Evolutionary conservation across 768 basidiomycete genomes (phyloP).

Genomic region (Collybiopsis luxurians): DNA sequence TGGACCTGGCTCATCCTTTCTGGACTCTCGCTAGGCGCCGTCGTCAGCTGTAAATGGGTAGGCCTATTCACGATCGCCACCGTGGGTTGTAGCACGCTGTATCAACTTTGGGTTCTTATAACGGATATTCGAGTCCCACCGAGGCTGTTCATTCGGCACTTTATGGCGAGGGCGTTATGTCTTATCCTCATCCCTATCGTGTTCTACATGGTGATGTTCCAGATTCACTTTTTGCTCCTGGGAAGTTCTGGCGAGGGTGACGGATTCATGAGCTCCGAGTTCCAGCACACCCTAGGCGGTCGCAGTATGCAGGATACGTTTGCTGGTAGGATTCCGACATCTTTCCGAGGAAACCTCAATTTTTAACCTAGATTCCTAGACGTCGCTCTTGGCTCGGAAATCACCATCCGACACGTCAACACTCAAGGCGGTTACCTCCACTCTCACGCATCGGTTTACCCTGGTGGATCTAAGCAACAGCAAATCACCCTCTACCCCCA

Average conservation of each 20-base stretch:
- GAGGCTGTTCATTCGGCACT: slow-evolving; percentile 76
- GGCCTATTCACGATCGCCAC: slow-evolving; percentile 98
- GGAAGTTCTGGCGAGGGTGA: slow-evolving; percentile 94
- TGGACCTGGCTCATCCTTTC: slow-evolving; percentile 91
- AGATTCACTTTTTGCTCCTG: slow-evolving; percentile 89
- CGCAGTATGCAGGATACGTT: slow-evolving; percentile 91
- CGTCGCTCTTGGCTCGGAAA: slow-evolving; percentile 77
- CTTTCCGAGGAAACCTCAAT: neutral
- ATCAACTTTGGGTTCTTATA: slow-evolving; percentile 86
- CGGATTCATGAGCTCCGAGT: slow-evolving; percentile 99
- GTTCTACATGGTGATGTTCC: slow-evolving; percentile 98
- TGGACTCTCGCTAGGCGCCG: slow-evolving; percentile 88
- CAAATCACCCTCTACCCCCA: slow-evolving; percentile 99
- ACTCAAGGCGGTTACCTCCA: slow-evolving; percentile 99
- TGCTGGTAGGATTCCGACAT: slow-evolving; percentile 39
- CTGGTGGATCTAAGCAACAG: slow-evolving; percentile 91
- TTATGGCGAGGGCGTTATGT: slow-evolving; percentile 85
- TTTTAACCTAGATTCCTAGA: slow-evolving; percentile 43
- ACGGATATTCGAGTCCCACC: slow-evolving; percentile 83
- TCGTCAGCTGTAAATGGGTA: slow-evolving; percentile 96
- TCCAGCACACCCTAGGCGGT: slow-evolving; percentile 92
- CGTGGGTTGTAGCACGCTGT: slow-evolving; percentile 78
- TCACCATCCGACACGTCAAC: slow-evolving; percentile 87
- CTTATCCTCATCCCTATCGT: slow-evolving; percentile 79
- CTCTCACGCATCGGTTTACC: slow-evolving; percentile 89